These are phyloP conservation scores for Euphorbia tirucalli DNA, from an alignment of 345 rosid species.

Conservation along the genomic window DNA sequence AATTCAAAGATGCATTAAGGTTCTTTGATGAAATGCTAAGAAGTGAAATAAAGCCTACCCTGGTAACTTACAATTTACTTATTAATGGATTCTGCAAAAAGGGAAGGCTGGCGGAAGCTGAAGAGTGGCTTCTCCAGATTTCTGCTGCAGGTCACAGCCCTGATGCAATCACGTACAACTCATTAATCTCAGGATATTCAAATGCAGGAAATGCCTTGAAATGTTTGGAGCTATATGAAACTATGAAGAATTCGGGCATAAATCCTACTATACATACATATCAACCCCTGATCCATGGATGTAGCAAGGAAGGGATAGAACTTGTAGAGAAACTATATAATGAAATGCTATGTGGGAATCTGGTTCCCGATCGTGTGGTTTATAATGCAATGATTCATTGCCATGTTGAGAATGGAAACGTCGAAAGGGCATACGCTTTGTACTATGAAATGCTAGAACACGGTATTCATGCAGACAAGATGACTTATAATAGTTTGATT, in stretches of 20 bases:
- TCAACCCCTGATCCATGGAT: constrained; percentile 53
- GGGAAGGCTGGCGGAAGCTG: constrained; percentile 57
- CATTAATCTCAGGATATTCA: constrained; percentile 65
- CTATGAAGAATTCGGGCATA: constrained; percentile 56
- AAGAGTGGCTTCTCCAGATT: constrained; percentile 54
- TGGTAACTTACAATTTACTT: constrained; percentile 74
- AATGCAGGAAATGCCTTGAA: constrained; percentile 42
- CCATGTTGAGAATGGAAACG: constrained; percentile 48
- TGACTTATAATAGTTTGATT: constrained; percentile 69
- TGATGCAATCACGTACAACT: constrained; percentile 70
- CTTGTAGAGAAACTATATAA: constrained; percentile 44
- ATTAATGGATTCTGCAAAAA: constrained; percentile 63
- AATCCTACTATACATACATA: constrained; percentile 56
- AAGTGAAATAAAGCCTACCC: constrained; percentile 42
- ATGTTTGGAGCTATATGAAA: constrained; percentile 61
- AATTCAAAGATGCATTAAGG: constrained; percentile 54
- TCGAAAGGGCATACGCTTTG: constrained; percentile 46
- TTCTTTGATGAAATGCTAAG: constrained; percentile 62
- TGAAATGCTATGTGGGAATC: constrained; percentile 49
- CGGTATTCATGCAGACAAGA: constrained; percentile 51
- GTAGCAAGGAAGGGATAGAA: constrained; percentile 45
- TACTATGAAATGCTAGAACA: constrained; percentile 48
- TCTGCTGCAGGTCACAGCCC: constrained; percentile 46
- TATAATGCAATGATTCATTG: constrained; percentile 58
- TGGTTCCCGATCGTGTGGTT: constrained; percentile 55